These are phyloP conservation scores for Ophiostoma australiae DNA, from an alignment of 2,329 filamentous ascomycete genomes.

Conservation along the genomic window DNA sequence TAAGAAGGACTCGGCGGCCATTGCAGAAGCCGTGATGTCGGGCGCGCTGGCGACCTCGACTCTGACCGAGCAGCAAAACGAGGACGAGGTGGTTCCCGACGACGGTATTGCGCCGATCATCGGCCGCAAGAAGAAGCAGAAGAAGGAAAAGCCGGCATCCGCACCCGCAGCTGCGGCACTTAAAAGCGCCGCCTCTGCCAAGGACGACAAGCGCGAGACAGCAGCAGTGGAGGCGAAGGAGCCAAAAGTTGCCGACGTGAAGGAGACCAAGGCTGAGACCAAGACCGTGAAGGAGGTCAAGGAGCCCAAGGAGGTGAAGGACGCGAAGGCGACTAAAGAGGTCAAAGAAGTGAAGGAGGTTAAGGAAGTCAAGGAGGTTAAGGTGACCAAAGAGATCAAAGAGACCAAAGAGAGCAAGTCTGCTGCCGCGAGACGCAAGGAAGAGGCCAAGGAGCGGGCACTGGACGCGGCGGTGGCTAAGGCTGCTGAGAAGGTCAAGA, in stretches of 20 bases:
- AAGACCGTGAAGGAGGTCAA: constrained; percentile 9
- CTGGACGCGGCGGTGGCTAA: constrained; percentile 12
- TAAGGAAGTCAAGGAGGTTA: constrained; percentile 27
- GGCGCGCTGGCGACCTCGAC: constrained; percentile 37
- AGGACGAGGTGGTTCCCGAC: constrained; percentile 35
- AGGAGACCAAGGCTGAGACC: constrained; percentile 24
- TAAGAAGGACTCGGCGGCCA: constrained; percentile 57
- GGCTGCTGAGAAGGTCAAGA: constrained; percentile 18
- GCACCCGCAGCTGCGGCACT: constrained; percentile 16
- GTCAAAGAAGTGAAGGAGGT: background rate
- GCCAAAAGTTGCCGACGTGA: constrained; percentile 23
- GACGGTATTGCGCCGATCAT: constrained; percentile 60
- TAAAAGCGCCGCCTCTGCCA: background rate
- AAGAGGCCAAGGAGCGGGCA: constrained; percentile 17
- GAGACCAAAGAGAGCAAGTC: constrained; percentile 26
- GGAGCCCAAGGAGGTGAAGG: constrained; percentile 24
- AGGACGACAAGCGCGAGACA: background rate
- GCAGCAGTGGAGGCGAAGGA: constrained; percentile 25
- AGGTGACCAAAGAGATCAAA: constrained; percentile 30
- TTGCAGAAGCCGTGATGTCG: constrained; percentile 30
- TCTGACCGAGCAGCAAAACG: constrained; percentile 43
- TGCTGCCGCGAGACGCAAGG: constrained; percentile 14
- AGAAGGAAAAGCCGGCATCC: constrained; percentile 58
- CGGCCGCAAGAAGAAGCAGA: constrained; percentile 79
- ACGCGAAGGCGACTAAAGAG: constrained; percentile 26